These are phyloP conservation scores for Aureobasidium subglaciale DNA, from an alignment of 2,329 filamentous ascomycete species.

Conservation along the genomic window DNA sequence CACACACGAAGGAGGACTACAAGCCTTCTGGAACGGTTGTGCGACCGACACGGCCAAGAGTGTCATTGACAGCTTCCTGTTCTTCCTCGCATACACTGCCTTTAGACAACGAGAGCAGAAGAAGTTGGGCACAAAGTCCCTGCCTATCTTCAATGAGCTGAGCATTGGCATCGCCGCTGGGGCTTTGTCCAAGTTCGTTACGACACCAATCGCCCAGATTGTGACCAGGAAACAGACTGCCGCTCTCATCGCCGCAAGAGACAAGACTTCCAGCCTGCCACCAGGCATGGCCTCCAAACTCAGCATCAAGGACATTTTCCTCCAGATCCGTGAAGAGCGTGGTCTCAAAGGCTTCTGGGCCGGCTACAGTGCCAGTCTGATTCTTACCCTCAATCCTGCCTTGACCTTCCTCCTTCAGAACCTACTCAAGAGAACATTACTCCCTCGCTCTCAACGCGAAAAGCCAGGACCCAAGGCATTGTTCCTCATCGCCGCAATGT, in stretches of 20 bases:
- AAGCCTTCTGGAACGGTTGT: constrained; percentile 56
- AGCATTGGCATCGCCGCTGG: constrained; percentile 67
- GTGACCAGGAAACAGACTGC: constrained; percentile 75
- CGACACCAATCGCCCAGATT: constrained; percentile 74
- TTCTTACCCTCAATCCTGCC: constrained; percentile 78
- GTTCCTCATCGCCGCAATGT: constrained; percentile 65
- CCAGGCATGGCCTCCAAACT: constrained; percentile 25
- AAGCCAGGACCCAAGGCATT: constrained; percentile 49
- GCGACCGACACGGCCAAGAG: constrained; percentile 39
- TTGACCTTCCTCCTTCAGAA: constrained; percentile 82
- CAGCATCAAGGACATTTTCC: constrained; percentile 50
- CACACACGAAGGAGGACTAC: constrained; percentile 59
- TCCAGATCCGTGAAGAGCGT: constrained; percentile 59
- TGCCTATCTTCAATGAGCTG: constrained; percentile 66
- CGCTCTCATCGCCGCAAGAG: constrained; percentile 40
- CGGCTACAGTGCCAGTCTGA: constrained; percentile 72
- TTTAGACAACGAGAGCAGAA: constrained; percentile 39
- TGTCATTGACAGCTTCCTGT: constrained; percentile 68
- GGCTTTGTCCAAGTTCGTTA: constrained; percentile 66
- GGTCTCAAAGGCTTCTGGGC: constrained; percentile 77
- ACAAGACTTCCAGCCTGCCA: constrained; percentile 26
- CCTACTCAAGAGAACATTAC: constrained; percentile 53
- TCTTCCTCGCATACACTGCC: constrained; percentile 73
- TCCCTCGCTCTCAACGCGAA: constrained; percentile 47
- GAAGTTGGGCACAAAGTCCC: constrained; percentile 30